phyloP scores from a whole-genome alignment of 2,329 filamentous ascomycete species.

The Xylaria sp. region DNA sequence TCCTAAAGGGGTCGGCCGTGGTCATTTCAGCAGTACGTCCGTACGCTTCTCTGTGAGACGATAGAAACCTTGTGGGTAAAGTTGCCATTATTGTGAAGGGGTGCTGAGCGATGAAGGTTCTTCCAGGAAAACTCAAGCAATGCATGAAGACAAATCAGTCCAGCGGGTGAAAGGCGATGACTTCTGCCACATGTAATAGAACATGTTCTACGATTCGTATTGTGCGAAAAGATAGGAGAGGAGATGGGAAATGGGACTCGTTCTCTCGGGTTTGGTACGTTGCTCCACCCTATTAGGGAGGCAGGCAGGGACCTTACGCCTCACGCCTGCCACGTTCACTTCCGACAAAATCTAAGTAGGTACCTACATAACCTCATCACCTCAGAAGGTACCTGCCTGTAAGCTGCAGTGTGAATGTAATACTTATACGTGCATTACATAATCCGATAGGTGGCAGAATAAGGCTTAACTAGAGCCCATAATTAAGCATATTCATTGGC shows the following conservation, averaged over 20 bases:
- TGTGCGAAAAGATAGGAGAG: neutral
- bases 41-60: neutral
- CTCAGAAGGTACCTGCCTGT: no score
- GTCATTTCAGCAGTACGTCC: neutral
- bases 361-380: no score
- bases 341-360: no score
- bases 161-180: neutral
- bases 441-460: neutral
- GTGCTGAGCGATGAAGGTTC: no score
- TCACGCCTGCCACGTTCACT: neutral
- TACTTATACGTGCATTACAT: neutral
- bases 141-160: neutral
- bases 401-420: neutral
- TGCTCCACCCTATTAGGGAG: neutral
- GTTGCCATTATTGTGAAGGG: neutral
- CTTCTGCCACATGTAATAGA: neutral
- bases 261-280: neutral
- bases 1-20: conserved; percentile 1
- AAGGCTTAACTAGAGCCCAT: conserved; percentile 9
- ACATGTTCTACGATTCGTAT: neutral
- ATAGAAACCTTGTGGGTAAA: neutral
- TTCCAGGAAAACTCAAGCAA: neutral
- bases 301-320: neutral
- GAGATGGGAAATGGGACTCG: neutral
- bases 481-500: neutral